Evolutionary conservation across 192 early-diverging fungal species (phyloP).

Genomic region (Backusella tarrabulga): DNA sequence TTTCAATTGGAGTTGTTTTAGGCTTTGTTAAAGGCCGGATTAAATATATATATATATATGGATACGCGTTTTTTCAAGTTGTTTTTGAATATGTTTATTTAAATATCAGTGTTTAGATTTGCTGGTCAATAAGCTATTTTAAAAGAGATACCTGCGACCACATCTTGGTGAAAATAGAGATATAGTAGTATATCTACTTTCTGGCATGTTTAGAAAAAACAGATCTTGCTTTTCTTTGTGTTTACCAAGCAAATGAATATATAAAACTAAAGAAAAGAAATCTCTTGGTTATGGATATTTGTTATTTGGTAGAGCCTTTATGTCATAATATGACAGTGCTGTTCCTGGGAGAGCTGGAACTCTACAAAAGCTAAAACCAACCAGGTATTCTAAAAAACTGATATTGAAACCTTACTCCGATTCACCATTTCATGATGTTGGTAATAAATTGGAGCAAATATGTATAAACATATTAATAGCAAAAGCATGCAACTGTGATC

Average conservation of each 20-base stretch:
- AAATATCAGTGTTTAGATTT: background rate
- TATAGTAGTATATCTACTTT: background rate
- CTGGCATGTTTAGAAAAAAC: background rate
- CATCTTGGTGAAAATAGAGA: no score
- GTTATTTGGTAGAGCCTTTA: background rate
- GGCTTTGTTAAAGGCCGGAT: background rate
- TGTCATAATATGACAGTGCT: background rate
- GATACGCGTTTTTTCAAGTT: background rate
- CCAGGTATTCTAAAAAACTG: background rate
- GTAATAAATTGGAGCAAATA: background rate
- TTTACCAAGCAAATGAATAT: background rate
- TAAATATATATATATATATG: background rate
- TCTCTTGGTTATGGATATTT: no score
- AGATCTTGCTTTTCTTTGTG: background rate
- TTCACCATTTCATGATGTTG: background rate
- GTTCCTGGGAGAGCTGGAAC: background rate
- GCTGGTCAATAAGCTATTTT: background rate
- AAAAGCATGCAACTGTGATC: background rate
- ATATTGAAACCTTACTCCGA: background rate
- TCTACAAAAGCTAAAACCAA: background rate
- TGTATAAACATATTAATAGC: background rate
- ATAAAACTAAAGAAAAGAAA: background rate
- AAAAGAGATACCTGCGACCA: no score
- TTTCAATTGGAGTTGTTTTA: constrained; percentile 5
- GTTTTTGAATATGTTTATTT: background rate